Conservation (phyloP, 805 yeast species). For the Lipomyces sp. region DNA sequence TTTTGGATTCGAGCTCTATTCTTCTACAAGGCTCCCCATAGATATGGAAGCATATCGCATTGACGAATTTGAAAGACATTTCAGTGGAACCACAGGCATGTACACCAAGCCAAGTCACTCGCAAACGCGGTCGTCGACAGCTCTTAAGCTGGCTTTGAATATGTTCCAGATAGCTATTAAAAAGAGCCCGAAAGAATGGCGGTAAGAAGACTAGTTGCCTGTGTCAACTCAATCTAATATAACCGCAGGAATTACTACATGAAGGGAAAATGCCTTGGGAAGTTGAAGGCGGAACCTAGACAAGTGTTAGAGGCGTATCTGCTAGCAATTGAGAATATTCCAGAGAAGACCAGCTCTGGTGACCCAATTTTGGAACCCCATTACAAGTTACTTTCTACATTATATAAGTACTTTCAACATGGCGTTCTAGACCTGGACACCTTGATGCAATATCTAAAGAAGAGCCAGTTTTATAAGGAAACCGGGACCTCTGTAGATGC, state of each 20-base stretch:
- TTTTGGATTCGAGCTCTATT: conserved; percentile 60
- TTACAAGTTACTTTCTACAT: conserved; percentile 61
- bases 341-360: conserved; percentile 34
- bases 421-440: conserved; percentile 46
- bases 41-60: conserved; percentile 56
- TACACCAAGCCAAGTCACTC: conserved; percentile 32
- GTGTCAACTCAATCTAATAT: not conserved
- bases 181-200: conserved; percentile 61
- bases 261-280: conserved; percentile 61
- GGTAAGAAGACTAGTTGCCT: not conserved
- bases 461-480: conserved; percentile 45
- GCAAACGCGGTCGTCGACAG: conserved; percentile 15
- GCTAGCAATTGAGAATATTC: conserved; percentile 39
- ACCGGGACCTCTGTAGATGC: conserved; percentile 1
- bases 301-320: conserved; percentile 52
- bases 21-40: conserved; percentile 45
- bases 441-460: conserved; percentile 51
- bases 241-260: conserved; percentile 54
- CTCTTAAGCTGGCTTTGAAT: conserved; percentile 50
- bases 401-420: conserved; percentile 59
- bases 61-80: conserved; percentile 53
- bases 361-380: conserved; percentile 80
- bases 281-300: conserved; percentile 49
- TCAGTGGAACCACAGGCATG: conserved; percentile 42
- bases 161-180: conserved; percentile 56